These are phyloP conservation scores for Pseudocercospora vitis DNA, from an alignment of 2,329 filamentous ascomycete genomes.

Conservation along the genomic window DNA sequence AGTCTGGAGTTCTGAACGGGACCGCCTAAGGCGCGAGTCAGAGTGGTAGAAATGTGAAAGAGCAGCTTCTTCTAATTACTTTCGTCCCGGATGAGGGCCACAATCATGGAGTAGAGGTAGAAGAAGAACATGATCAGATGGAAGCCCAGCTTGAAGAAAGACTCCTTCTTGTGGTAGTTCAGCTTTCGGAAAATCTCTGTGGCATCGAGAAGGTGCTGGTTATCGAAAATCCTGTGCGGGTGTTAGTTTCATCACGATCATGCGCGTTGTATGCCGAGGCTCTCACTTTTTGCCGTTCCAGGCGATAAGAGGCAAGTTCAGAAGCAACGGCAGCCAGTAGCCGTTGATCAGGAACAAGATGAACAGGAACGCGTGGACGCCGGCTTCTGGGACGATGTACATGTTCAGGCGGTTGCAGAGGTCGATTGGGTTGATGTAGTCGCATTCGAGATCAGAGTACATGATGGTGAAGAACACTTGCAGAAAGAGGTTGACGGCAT, in stretches of 20 bases:
- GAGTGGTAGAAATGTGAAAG: slow-evolving; percentile 12
- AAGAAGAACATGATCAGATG: slow-evolving; percentile 99
- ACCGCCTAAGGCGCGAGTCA: slow-evolving; percentile 12
- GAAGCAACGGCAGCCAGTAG: slow-evolving; percentile 90
- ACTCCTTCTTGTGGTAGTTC: slow-evolving; percentile 99
- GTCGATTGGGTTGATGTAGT: slow-evolving; percentile 99
- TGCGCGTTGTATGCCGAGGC: slow-evolving; percentile 40
- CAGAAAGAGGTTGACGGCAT: slow-evolving; percentile 98
- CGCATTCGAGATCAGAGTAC: slow-evolving; percentile 99
- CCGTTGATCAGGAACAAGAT: slow-evolving; percentile 97
- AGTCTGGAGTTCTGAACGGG: slow-evolving; percentile 5
- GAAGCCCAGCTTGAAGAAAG: slow-evolving; percentile 98
- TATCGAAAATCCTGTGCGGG: slow-evolving; percentile 81
- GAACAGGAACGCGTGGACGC: slow-evolving; percentile 93
- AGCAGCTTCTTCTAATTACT: slow-evolving; percentile 27
- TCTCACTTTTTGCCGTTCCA: slow-evolving; percentile 99
- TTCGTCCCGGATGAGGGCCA: slow-evolving; percentile 94
- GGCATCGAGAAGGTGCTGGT: slow-evolving; percentile 93
- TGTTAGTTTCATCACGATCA: not conserved
- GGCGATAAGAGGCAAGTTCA: slow-evolving; percentile 86
- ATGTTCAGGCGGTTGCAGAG: slow-evolving; percentile 99
- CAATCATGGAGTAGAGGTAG: slow-evolving; percentile 70
- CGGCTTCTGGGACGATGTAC: slow-evolving; percentile 98
- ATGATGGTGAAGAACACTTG: slow-evolving; percentile 99
- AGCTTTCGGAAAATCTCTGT: slow-evolving; percentile 99